Conservation (phyloP, 202 grass and related monocot genomes). For the Elaeis oleifera region DNA sequence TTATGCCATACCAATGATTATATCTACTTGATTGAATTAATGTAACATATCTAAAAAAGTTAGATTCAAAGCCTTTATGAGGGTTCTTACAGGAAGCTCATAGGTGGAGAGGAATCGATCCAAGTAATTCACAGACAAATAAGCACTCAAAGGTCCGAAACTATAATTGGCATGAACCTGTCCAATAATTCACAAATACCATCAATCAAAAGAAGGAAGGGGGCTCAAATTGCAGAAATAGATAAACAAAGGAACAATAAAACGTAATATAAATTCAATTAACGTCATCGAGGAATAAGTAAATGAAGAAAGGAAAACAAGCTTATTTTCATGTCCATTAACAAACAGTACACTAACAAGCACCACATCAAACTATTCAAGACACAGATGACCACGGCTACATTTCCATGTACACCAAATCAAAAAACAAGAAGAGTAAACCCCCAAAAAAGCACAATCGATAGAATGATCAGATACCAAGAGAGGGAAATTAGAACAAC, state of each 20-base stretch:
- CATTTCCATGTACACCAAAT: too few relatives aligned
- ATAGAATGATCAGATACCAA: too few relatives aligned
- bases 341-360: too few relatives aligned
- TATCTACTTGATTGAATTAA: not conserved
- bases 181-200: slow-evolving; percentile 39
- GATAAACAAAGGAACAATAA: slow-evolving; percentile 3
- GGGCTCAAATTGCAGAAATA: not conserved
- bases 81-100: slow-evolving; percentile 64
- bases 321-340: too few relatives aligned
- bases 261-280: slow-evolving; percentile 1
- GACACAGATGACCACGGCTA: too few relatives aligned
- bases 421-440: too few relatives aligned
- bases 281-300: not conserved
- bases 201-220: slow-evolving; percentile 23
- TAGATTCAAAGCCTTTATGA: slow-evolving; percentile 7
- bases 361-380: too few relatives aligned
- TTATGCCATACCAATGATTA: too few relatives aligned
- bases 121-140: slow-evolving; percentile 78
- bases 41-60: not conserved
- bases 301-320: too few relatives aligned
- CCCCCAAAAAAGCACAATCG: too few relatives aligned
- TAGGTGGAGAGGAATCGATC: slow-evolving; percentile 79
- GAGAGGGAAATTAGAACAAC: too few relatives aligned
- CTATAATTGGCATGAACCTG: slow-evolving; percentile 65
- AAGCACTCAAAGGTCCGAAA: slow-evolving; percentile 78